Percentiles rank a stretch among this genome's conserved stretches.
These are phyloP conservation scores for Wickerhamomyces silvicola DNA, from an alignment of 805 yeast genomes.

Conservation along the genomic window DNA sequence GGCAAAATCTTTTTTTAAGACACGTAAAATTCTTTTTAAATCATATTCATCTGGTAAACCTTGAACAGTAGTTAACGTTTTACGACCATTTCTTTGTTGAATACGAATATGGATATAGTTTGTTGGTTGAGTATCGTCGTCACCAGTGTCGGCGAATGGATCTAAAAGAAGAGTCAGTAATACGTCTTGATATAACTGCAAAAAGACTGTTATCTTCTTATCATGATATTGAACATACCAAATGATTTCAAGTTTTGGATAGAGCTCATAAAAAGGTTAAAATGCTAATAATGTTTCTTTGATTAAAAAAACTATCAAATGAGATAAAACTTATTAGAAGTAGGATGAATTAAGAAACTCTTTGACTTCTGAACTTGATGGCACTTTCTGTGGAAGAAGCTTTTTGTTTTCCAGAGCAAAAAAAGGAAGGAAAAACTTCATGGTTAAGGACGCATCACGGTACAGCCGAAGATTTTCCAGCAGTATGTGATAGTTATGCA, in stretches of 20 bases:
- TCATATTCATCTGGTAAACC: conserved; percentile 96
- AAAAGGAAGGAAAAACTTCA: no score
- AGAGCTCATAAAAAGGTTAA: conserved; percentile 56
- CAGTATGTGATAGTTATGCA: no score
- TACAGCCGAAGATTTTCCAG: no score
- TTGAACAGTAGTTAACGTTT: conserved; percentile 96
- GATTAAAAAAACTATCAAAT: no score
- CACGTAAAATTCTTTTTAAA: conserved; percentile 86
- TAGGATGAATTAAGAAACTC: no score
- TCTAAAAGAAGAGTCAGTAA: conserved; percentile 33
- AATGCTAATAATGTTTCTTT: no score
- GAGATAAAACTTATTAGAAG: no score
- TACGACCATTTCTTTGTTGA: conserved; percentile 99
- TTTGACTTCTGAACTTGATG: no score
- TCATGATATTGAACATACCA: conserved; percentile 34
- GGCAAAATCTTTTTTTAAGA: conserved; percentile 95
- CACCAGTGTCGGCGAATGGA: conserved; percentile 99
- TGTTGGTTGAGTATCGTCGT: conserved; percentile 93
- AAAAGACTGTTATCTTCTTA: background rate
- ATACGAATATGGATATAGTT: conserved; percentile 97
- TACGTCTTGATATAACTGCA: background rate
- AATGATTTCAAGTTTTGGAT: conserved; percentile 84
- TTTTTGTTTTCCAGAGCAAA: no score
- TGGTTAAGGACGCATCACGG: no score
- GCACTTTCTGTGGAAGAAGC: no score